Percentiles rank a stretch among this genome's conserved stretches.
Evolutionary conservation across 805 yeast genomes (phyloP).

Genomic region (Ogataea parapolymorpha): DNA sequence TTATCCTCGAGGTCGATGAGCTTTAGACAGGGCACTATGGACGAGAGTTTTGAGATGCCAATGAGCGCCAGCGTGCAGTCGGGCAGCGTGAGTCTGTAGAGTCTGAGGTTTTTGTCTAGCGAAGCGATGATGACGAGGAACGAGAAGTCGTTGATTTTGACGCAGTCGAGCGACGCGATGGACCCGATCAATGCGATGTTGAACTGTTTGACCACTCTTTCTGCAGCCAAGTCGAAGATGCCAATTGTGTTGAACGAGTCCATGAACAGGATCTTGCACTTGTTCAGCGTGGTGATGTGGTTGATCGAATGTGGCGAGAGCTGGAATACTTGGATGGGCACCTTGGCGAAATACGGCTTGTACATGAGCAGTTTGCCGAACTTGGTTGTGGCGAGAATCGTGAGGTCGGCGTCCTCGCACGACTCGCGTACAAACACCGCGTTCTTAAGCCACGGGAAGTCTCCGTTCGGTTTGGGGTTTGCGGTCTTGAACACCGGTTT

Average conservation of each 20-base stretch:
- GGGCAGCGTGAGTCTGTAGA: constrained; percentile 15
- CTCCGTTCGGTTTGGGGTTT: constrained; percentile 15
- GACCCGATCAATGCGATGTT: constrained; percentile 26
- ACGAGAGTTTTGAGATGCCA: constrained; percentile 11
- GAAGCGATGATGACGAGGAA: constrained; percentile 20
- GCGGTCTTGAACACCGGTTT: constrained; percentile 25
- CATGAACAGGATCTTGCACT: constrained; percentile 20
- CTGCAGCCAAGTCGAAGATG: constrained; percentile 20
- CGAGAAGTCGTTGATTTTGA: constrained; percentile 8
- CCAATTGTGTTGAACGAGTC: constrained; percentile 28
- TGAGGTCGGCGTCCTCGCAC: constrained; percentile 11
- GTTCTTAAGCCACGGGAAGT: constrained; percentile 29
- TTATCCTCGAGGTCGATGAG: constrained; percentile 10
- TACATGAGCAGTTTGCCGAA: constrained; percentile 27
- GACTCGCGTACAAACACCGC: constrained; percentile 18
- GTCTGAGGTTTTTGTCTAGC: constrained; percentile 21
- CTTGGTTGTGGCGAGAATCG: constrained; percentile 22
- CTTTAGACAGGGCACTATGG: constrained; percentile 21
- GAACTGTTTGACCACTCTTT: constrained; percentile 19
- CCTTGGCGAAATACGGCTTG: constrained; percentile 23
- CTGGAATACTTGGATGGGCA: constrained; percentile 21
- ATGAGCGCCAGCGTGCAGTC: constrained; percentile 11
- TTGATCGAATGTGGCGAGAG: constrained; percentile 26
- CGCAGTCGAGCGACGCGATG: constrained; percentile 19
- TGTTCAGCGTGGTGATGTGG: constrained; percentile 9